Conservation (phyloP, 768 basidiomycete species). For the Leccinum broughii region DNA sequence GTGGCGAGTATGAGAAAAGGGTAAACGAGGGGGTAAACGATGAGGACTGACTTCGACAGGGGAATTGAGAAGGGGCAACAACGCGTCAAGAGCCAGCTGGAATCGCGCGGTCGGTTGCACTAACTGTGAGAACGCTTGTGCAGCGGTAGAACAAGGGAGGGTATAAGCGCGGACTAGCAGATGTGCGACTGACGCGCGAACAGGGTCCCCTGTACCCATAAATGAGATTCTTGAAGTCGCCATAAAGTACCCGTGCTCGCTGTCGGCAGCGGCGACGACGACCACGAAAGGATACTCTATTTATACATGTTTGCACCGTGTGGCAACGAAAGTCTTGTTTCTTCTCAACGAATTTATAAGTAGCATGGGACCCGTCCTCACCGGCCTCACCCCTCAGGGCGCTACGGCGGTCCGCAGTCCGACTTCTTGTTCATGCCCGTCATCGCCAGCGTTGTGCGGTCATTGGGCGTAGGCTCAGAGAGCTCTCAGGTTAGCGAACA, state of each 20-base stretch:
- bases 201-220: constrained; percentile 40
- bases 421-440: constrained; percentile 7
- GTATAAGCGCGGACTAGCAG: constrained; percentile 65
- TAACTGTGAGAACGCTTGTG: constrained; percentile 72
- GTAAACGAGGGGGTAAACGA: constrained; percentile 15
- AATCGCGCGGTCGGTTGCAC: constrained; percentile 77
- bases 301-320: constrained; percentile 21
- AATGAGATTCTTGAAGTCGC: constrained; percentile 35
- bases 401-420: constrained; percentile 2
- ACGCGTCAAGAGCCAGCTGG: constrained; percentile 80
- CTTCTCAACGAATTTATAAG: background rate
- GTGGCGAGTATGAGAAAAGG: constrained; percentile 14
- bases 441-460: constrained; percentile 8
- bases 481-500: constrained; percentile 17
- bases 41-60: constrained; percentile 51
- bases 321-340: constrained; percentile 18
- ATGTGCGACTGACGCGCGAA: constrained; percentile 64
- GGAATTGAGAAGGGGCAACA: constrained; percentile 69
- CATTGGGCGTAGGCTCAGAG: background rate
- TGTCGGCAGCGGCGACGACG: constrained; percentile 34
- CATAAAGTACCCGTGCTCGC: constrained; percentile 30
- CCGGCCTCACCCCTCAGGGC: too few relatives aligned
- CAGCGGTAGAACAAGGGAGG: constrained; percentile 75
- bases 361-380: background rate
- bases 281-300: constrained; percentile 30